These are phyloP conservation scores for Candida lessepsii DNA, from an alignment of 805 yeast species.

Conservation along the genomic window DNA sequence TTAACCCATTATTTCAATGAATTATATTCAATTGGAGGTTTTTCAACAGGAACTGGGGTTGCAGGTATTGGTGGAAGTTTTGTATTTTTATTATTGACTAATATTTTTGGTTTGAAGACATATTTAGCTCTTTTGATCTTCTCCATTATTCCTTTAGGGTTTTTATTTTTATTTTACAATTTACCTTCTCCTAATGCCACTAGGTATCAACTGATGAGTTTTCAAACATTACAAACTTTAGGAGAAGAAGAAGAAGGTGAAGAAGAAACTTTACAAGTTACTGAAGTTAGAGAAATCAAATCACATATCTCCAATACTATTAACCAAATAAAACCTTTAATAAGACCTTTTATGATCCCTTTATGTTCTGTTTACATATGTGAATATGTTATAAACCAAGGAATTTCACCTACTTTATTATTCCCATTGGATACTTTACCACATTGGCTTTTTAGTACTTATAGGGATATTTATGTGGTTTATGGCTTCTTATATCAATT, in stretches of 20 bases:
- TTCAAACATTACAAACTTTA: background rate
- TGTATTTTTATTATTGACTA: conserved; percentile 66
- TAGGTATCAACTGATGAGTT: conserved; percentile 7
- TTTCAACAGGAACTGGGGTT: conserved; percentile 94
- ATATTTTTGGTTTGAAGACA: conserved; percentile 58
- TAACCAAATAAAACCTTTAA: conserved; percentile 38
- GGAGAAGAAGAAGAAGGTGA: background rate
- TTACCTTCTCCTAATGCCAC: conserved; percentile 3
- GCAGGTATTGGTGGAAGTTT: conserved; percentile 90
- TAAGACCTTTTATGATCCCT: conserved; percentile 79
- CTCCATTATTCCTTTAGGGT: conserved; percentile 52
- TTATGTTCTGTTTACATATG: conserved; percentile 77
- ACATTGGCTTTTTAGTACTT: conserved; percentile 50
- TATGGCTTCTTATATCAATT: conserved; percentile 88
- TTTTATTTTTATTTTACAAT: conserved; percentile 31
- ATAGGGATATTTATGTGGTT: conserved; percentile 85
- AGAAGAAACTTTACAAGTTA: background rate
- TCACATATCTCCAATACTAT: conserved; percentile 22
- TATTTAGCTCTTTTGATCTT: conserved; percentile 56
- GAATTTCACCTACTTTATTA: conserved; percentile 82
- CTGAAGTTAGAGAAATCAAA: background rate
- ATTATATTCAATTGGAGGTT: conserved; percentile 68
- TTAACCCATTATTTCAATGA: conserved; percentile 73
- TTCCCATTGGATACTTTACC: conserved; percentile 74
- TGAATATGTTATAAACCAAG: conserved; percentile 90